Percentiles rank a stretch among this genome's conserved stretches.
phyloP scores from a whole-genome alignment of 176 grass and related monocot species.

The Paspalum notatum region DNA sequence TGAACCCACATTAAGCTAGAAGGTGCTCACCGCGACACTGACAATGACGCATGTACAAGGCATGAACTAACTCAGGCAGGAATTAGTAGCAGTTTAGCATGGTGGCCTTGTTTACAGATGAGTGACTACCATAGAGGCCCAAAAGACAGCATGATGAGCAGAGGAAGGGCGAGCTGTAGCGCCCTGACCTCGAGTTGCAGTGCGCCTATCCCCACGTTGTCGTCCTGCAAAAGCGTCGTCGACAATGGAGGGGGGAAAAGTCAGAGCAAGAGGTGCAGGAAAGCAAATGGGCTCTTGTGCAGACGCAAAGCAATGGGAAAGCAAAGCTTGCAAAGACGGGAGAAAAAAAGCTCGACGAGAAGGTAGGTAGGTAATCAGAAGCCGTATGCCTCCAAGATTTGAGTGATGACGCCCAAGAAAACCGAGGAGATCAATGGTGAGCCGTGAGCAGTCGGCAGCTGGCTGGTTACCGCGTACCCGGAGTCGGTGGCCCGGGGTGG shows the following conservation, averaged over 20 bases:
- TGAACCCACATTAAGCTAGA: not conserved
- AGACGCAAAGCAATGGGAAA: constrained; percentile 12
- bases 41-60: not conserved
- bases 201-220: constrained; percentile 43
- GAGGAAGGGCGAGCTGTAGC: constrained; percentile 31
- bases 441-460: no score
- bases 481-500: constrained; percentile 45
- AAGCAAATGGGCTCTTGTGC: constrained; percentile 5
- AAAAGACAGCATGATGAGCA: constrained; percentile 27
- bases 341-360: not conserved
- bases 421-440: not conserved
- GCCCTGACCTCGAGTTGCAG: constrained; percentile 1
- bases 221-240: constrained; percentile 49
- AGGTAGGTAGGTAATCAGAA: not conserved
- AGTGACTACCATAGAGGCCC: not conserved
- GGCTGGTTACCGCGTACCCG: constrained; percentile 35
- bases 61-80: not conserved
- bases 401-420: no score
- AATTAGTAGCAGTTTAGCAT: not conserved
- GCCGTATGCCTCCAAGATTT: not conserved
- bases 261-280: constrained; percentile 17
- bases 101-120: constrained; percentile 20
- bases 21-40: not conserved
- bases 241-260: constrained; percentile 25
- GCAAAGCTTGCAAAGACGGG: constrained; percentile 17